Percentiles rank a stretch among this genome's conserved stretches.
These are phyloP conservation scores for Debaryomyces robertsiae DNA, from an alignment of 1,139 yeast genomes.

Conservation along the genomic window DNA sequence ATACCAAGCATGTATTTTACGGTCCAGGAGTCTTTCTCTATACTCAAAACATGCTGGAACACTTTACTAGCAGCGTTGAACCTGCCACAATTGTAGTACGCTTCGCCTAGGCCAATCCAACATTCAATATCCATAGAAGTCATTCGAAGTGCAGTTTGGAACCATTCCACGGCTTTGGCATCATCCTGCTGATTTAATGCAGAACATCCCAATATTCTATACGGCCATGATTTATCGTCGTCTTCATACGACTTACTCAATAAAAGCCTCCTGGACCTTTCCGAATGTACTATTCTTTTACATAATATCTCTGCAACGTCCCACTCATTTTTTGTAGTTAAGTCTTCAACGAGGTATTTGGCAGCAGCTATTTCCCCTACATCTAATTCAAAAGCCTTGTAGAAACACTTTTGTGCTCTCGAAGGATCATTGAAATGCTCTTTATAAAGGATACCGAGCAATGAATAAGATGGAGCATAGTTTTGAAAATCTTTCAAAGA, in stretches of 20 bases:
- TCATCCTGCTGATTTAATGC: conserved; percentile 73
- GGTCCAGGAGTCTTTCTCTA: conserved; percentile 53
- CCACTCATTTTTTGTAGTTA: conserved; percentile 77
- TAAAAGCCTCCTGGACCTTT: conserved; percentile 54
- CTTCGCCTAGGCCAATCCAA: conserved; percentile 95
- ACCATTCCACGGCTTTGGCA: conserved; percentile 82
- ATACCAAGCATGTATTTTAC: conserved; percentile 69
- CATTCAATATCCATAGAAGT: conserved; percentile 69
- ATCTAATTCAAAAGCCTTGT: conserved; percentile 87
- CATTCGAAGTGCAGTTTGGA: conserved; percentile 80
- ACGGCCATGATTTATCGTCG: conserved; percentile 72
- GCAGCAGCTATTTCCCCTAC: conserved; percentile 77
- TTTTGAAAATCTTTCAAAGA: conserved; percentile 66
- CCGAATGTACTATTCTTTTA: conserved; percentile 62
- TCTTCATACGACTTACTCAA: conserved; percentile 34
- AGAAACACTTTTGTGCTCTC: conserved; percentile 84
- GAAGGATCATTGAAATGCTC: conserved; percentile 57
- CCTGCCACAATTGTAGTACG: conserved; percentile 83
- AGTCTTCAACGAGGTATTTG: conserved; percentile 64
- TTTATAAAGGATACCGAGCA: conserved; percentile 72
- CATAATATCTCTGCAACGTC: conserved; percentile 79
- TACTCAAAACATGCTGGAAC: conserved; percentile 60
- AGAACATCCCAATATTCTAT: conserved; percentile 80
- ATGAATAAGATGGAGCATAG: conserved; percentile 76
- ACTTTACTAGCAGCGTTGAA: conserved; percentile 86